phyloP scores from a whole-genome alignment of 2,329 filamentous ascomycete genomes.

The Colletotrichum limetticola region DNA sequence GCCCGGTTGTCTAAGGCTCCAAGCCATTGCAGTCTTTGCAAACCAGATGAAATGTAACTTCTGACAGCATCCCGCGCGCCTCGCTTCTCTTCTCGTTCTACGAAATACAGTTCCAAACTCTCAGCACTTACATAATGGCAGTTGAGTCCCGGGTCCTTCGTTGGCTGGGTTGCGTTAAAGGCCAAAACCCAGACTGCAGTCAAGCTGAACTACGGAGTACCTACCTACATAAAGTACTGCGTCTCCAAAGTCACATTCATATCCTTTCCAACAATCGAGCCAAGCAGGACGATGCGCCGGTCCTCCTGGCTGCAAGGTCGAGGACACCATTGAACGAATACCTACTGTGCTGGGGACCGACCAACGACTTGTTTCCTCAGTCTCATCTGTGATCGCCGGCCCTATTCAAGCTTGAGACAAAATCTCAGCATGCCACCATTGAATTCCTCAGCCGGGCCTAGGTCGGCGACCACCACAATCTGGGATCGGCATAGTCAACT shows the following conservation, averaged over 20 bases:
- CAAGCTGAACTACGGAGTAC: neutral
- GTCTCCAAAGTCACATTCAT: neutral
- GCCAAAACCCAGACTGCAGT: neutral
- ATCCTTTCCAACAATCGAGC: neutral
- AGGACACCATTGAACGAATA: neutral
- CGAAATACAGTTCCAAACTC: neutral
- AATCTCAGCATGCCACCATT: neutral
- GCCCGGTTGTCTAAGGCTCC: neutral
- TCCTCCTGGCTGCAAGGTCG: neutral
- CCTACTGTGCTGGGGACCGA: neutral
- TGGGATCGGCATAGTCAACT: slow-evolving; percentile 10
- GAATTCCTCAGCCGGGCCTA: neutral
- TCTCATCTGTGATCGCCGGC: neutral
- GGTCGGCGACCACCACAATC: neutral
- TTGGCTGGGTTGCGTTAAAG: neutral
- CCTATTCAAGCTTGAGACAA: neutral
- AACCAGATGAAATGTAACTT: neutral
- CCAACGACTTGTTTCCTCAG: neutral
- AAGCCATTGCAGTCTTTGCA: neutral
- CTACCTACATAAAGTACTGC: neutral
- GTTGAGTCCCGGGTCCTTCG: too few relatives aligned
- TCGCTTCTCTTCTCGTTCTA: neutral
- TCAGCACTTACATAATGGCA: neutral
- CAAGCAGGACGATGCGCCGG: neutral
- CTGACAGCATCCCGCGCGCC: neutral